phyloP scores from a whole-genome alignment of 208 protist genomes.

The Angomonas desouzai region DNA sequence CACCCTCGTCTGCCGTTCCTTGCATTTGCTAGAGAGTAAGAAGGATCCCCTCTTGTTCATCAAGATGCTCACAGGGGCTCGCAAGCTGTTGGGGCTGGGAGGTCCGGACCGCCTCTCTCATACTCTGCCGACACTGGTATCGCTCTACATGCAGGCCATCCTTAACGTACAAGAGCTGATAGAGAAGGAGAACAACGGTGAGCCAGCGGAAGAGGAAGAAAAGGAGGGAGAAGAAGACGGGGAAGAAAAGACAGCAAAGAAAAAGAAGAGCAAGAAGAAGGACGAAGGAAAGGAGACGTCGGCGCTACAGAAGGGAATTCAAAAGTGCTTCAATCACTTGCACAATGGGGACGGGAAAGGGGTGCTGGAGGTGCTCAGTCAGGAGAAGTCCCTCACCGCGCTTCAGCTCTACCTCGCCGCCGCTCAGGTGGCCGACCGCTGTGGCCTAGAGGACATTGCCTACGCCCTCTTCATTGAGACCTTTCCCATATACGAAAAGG shows the following conservation, averaged over 20 bases:
- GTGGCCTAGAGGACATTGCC: conserved; percentile 60
- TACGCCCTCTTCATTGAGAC: conserved; percentile 91
- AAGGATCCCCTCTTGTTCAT: conserved; percentile 72
- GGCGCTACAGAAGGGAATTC: conserved; percentile 7
- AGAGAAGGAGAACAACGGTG: not conserved
- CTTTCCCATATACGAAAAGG: conserved; percentile 94
- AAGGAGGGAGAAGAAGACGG: conserved; percentile 5
- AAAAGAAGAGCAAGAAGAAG: not conserved
- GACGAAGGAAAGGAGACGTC: not conserved
- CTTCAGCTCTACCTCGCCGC: conserved; percentile 87
- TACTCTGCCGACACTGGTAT: not conserved
- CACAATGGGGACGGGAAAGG: conserved; percentile 74
- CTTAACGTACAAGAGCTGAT: conserved; percentile 4
- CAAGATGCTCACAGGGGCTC: conserved; percentile 87
- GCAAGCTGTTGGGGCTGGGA: conserved; percentile 68
- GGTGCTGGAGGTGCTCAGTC: conserved; percentile 61
- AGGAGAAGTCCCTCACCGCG: conserved; percentile 35
- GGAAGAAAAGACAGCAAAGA: not conserved
- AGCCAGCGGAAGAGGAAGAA: conserved; percentile 2
- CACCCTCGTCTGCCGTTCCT: conserved; percentile 80
- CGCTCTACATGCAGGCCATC: conserved; percentile 2
- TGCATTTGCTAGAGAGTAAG: conserved; percentile 83
- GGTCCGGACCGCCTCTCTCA: not conserved
- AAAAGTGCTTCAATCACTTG: conserved; percentile 51
- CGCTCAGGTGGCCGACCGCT: conserved; percentile 75